These are phyloP conservation scores for Viola pubescens DNA, from an alignment of 441 rosid genomes.

Conservation along the genomic window DNA sequence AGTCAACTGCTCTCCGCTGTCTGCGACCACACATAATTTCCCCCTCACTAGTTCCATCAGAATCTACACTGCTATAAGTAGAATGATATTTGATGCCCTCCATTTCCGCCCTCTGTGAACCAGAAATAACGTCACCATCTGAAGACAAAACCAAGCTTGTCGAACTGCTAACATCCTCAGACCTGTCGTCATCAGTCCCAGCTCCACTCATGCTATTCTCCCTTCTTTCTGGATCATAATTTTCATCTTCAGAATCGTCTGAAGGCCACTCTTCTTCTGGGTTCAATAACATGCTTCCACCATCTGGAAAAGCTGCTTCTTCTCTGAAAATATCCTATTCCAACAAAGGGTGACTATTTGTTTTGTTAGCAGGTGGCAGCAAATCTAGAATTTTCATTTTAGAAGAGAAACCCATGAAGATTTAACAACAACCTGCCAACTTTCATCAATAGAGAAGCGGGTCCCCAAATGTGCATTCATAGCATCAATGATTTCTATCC, in stretches of 20 bases:
- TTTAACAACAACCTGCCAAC: slow-evolving; percentile 64
- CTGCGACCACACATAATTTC: slow-evolving; percentile 65
- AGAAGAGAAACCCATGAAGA: not conserved
- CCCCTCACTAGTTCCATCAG: slow-evolving; percentile 56
- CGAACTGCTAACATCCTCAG: slow-evolving; percentile 38
- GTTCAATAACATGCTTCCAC: slow-evolving; percentile 43
- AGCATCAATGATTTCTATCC: slow-evolving; percentile 82
- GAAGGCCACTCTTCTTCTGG: slow-evolving; percentile 89
- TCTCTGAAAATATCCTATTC: slow-evolving; percentile 76
- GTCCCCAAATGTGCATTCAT: slow-evolving; percentile 97
- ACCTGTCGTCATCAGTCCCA: slow-evolving; percentile 42
- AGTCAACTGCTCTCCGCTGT: slow-evolving; percentile 75
- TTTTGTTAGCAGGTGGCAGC: slow-evolving; percentile 11
- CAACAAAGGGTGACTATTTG: slow-evolving; percentile 8
- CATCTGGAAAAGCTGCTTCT: slow-evolving; percentile 65
- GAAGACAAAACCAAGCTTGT: slow-evolving; percentile 80
- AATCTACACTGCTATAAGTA: slow-evolving; percentile 37
- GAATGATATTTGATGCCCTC: slow-evolving; percentile 29
- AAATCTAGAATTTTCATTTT: not conserved
- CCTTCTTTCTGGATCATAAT: slow-evolving; percentile 75
- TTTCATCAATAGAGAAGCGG: slow-evolving; percentile 49
- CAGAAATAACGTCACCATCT: slow-evolving; percentile 50
- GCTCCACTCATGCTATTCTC: slow-evolving; percentile 43
- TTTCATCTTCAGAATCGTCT: slow-evolving; percentile 90
- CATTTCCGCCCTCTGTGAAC: slow-evolving; percentile 37